Conservation (phyloP, 2,329 filamentous ascomycete species). For the Fusarium devonianum region DNA sequence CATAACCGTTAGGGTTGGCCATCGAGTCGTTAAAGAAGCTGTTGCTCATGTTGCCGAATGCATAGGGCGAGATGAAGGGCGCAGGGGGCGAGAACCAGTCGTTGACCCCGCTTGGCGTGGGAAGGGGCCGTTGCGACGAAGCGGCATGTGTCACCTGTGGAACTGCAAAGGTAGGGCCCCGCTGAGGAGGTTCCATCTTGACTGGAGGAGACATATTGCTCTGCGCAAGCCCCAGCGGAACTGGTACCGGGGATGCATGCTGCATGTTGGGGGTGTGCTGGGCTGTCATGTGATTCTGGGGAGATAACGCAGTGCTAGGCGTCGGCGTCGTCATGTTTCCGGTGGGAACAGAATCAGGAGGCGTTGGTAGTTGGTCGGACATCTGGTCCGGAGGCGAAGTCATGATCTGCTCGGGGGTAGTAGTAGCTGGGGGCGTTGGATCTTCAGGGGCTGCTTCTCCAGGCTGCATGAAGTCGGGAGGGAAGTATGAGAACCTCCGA, state of each 20-base stretch:
- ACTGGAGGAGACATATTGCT: conserved; percentile 46
- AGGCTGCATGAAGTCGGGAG: conserved; percentile 58
- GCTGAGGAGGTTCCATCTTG: conserved; percentile 39
- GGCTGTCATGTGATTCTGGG: conserved; percentile 45
- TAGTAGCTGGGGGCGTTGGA: conserved; percentile 44
- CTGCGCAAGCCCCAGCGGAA: conserved; percentile 34
- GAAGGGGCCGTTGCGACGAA: conserved; percentile 55
- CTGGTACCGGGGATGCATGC: conserved; percentile 40
- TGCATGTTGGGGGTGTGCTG: conserved; percentile 43
- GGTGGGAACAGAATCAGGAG: conserved; percentile 52
- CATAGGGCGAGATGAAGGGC: conserved; percentile 61
- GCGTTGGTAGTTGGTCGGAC: conserved; percentile 51
- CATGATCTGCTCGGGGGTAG: conserved; percentile 40
- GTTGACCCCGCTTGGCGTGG: conserved; percentile 49
- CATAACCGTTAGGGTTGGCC: conserved; percentile 40
- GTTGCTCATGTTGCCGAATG: conserved; percentile 53
- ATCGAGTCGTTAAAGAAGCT: conserved; percentile 53
- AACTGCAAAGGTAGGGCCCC: conserved; percentile 49
- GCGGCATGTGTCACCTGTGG: conserved; percentile 48
- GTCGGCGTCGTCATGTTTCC: conserved; percentile 43
- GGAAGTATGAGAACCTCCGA: conserved; percentile 69
- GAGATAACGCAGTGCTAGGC: conserved; percentile 48
- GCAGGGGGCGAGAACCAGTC: conserved; percentile 64
- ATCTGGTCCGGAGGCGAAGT: conserved; percentile 43
- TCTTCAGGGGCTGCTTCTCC: conserved; percentile 47